Evolutionary conservation across 805 yeast genomes (phyloP).

Genomic region (Yarrowia divulgata): DNA sequence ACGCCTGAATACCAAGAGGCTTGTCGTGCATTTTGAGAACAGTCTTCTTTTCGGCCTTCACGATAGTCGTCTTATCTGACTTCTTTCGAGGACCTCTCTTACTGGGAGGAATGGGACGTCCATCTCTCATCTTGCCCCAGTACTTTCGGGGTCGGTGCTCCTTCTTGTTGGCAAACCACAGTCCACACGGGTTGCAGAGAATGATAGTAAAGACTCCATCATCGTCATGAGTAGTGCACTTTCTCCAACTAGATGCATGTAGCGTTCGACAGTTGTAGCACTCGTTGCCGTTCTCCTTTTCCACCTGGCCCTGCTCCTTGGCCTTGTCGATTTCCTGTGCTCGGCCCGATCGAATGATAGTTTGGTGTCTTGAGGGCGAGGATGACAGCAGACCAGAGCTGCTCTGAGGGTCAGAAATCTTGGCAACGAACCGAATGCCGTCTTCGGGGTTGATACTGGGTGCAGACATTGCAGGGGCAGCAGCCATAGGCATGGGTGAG

Average conservation of each 20-base stretch:
- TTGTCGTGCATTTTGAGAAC: constrained; percentile 6
- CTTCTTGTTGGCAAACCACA: constrained; percentile 43
- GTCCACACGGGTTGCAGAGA: constrained; percentile 48
- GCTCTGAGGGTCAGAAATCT: constrained; percentile 14
- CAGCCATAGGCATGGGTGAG: constrained; percentile 16
- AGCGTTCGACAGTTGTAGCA: constrained; percentile 50
- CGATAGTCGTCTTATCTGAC: constrained; percentile 14
- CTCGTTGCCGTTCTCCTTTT: constrained; percentile 45
- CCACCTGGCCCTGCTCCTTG: constrained; percentile 40
- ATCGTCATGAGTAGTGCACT: constrained; percentile 41
- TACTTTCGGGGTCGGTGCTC: constrained; percentile 44
- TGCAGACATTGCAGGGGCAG: not conserved
- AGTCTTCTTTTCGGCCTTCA: not conserved
- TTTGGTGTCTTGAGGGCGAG: constrained; percentile 24
- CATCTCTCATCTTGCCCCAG: constrained; percentile 42
- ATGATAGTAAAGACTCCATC: constrained; percentile 39
- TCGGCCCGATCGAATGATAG: constrained; percentile 14
- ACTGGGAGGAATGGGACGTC: constrained; percentile 27
- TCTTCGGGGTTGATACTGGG: constrained; percentile 2
- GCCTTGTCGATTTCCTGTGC: constrained; percentile 29
- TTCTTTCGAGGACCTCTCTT: constrained; percentile 29
- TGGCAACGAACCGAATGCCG: not conserved
- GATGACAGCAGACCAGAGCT: constrained; percentile 14
- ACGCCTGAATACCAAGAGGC: not conserved
- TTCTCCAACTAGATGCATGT: constrained; percentile 48